Conservation (phyloP, 148 eudicot genomes). For the Limonium bicolor region DNA sequence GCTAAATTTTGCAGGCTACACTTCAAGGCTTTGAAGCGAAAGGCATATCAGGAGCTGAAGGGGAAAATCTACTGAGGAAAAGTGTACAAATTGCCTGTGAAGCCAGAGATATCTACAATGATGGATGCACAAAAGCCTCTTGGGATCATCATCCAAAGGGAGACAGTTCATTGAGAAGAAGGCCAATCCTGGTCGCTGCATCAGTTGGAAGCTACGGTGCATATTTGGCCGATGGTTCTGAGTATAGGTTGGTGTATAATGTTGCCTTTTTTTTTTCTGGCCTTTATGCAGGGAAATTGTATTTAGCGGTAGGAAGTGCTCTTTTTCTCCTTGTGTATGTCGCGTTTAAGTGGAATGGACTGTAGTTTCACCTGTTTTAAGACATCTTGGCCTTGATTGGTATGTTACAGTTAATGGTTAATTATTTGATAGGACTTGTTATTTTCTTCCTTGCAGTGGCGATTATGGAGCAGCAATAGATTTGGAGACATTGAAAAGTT, state of each 20-base stretch:
- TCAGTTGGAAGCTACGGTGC: conserved; percentile 78
- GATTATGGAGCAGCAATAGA: conserved; percentile 29
- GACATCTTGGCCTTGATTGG: too few relatives aligned
- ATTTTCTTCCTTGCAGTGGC: conserved; percentile 23
- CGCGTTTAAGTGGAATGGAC: too few relatives aligned
- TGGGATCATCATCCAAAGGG: conserved; percentile 13
- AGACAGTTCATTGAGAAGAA: conserved; percentile 5
- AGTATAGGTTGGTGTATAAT: conserved; percentile 27
- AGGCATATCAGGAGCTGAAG: conserved; percentile 37
- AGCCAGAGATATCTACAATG: conserved; percentile 38
- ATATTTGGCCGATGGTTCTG: conserved; percentile 65
- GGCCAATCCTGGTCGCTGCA: conserved; percentile 48
- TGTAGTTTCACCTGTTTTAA: too few relatives aligned
- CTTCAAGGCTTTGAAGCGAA: conserved; percentile 57
- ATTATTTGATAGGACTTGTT: not conserved
- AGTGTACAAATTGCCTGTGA: conserved; percentile 50
- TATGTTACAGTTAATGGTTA: too few relatives aligned
- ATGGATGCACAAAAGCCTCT: conserved; percentile 27
- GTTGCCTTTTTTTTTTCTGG: not conserved
- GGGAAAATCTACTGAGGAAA: conserved; percentile 32
- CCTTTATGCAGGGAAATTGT: too few relatives aligned
- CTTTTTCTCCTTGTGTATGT: too few relatives aligned
- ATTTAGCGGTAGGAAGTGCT: too few relatives aligned
- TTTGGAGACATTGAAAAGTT: conserved; percentile 34
- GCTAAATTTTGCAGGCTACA: conserved; percentile 30